phyloP scores from a whole-genome alignment of 2,329 filamentous ascomycete species.

The Beauveria sp. region DNA sequence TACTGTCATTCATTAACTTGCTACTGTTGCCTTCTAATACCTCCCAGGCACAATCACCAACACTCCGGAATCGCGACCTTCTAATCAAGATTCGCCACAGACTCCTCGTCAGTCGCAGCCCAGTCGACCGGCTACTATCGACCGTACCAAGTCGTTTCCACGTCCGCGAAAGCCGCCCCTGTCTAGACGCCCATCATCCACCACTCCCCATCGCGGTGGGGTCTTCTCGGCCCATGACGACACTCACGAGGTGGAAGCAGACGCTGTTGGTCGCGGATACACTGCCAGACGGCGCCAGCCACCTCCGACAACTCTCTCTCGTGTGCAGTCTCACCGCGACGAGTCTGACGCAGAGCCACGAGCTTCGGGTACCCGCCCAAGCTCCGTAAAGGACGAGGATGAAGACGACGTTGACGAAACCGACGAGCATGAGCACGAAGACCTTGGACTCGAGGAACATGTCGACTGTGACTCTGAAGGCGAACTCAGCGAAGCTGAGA shows the following conservation, averaged over 20 bases:
- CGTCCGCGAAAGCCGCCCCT: constrained; percentile 66
- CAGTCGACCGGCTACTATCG: constrained; percentile 35
- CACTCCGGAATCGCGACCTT: not conserved
- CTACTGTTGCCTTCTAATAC: not conserved
- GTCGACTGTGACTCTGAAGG: constrained; percentile 59
- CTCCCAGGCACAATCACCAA: constrained; percentile 25
- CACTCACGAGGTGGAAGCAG: constrained; percentile 68
- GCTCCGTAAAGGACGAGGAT: constrained; percentile 16
- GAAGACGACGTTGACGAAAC: constrained; percentile 24
- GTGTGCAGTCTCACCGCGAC: constrained; percentile 33
- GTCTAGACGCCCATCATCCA: constrained; percentile 67
- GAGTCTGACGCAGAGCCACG: constrained; percentile 17
- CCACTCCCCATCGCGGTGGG: constrained; percentile 70
- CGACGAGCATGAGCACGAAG: constrained; percentile 32
- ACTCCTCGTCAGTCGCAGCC: constrained; percentile 7
- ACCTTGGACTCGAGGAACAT: constrained; percentile 38
- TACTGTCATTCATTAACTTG: not conserved
- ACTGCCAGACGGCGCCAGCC: constrained; percentile 27
- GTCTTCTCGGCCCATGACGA: constrained; percentile 91
- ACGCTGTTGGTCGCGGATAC: constrained; percentile 40
- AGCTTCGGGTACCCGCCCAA: constrained; percentile 16
- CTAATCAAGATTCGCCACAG: not conserved
- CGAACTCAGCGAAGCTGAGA: constrained; percentile 84
- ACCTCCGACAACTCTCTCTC: constrained; percentile 28
- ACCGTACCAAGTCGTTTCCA: constrained; percentile 39